Evolutionary conservation across 768 basidiomycete species (phyloP), one percentile per base, ranked within the genome.

Genomic region (Russula virescens): DNA sequence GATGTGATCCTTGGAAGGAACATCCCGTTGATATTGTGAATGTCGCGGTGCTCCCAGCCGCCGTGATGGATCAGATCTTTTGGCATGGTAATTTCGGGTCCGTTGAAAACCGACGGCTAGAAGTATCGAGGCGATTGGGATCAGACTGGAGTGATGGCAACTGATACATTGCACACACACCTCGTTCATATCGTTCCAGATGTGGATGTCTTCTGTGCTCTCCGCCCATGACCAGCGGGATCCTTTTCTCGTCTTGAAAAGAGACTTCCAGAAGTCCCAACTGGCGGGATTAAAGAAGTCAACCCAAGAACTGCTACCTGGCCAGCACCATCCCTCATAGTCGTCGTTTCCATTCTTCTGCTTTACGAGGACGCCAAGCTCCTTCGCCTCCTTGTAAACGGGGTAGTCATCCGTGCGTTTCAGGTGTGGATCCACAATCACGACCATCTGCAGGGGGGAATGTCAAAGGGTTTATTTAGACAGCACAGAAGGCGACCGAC

Each of bases 141-240:
- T 34, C 21, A 47, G 26, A 40, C 35, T 7, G 9, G 66, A 18
- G 46, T n/a, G 16, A 25, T n/a, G 34, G 18, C 18, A 38, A 25
- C 6, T 5, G 21, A 43, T 4, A 23, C 38, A 56, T 9, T 23
- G 3, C 8, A 8, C 31, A 60, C 79, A 9, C 55, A 93, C 93
- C 83, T 98, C 97, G 68, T 98, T 98, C 97, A 99, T 99, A 71
- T 99, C 97, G 72, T 98, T 98, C 97, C 97, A 99, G 68, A 98
- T 94, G 72, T 87, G 88, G 16, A 98, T 82, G 67, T 85, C 83
- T 34, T 87, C 83, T 2, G 92, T 93, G 67, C 94, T 90, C 65
- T 90, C 75, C 0, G 79, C 83, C 88, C 91, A 92, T 8, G 84
- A 77, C 83, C 86, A 92, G n/a, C 79, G 75, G 50, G 79, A 82